A percentile compares a stretch with the other conserved stretches of the same genome.
phyloP scores from a whole-genome alignment of 805 yeast genomes.

The Dipodascopsis uninucleata region DNA sequence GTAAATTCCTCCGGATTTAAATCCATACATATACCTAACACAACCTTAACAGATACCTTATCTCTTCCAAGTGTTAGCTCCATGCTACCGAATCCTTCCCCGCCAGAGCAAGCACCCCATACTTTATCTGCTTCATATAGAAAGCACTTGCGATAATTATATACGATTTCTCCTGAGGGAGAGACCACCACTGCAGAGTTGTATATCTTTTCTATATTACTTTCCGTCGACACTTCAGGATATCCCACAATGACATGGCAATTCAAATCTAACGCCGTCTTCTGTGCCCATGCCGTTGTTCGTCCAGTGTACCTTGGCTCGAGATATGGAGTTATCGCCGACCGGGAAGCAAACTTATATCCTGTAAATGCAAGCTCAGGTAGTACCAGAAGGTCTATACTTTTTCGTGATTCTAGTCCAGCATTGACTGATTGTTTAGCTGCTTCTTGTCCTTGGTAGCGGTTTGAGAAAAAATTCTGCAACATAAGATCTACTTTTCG shows the following conservation, averaged over 20 bases:
- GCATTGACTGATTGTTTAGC: background rate
- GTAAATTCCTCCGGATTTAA: conserved; percentile 78
- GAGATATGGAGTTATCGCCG: conserved; percentile 54
- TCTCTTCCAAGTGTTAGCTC: conserved; percentile 33
- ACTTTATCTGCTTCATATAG: conserved; percentile 72
- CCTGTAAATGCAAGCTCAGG: conserved; percentile 79
- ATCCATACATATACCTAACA: conserved; percentile 93
- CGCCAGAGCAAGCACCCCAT: conserved; percentile 77
- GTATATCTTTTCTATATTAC: conserved; percentile 41
- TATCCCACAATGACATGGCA: conserved; percentile 58
- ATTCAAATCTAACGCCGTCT: conserved; percentile 30
- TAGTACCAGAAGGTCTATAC: conserved; percentile 59
- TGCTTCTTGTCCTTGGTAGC: background rate
- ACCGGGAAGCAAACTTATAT: conserved; percentile 55
- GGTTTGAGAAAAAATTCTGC: background rate
- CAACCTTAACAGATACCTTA: conserved; percentile 38
- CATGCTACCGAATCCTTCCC: conserved; percentile 54
- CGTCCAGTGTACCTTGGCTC: conserved; percentile 49
- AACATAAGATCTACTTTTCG: conserved; percentile 15
- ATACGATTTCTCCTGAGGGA: conserved; percentile 54
- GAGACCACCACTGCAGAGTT: conserved; percentile 69
- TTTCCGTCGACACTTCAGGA: conserved; percentile 53
- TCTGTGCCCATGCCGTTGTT: conserved; percentile 54
- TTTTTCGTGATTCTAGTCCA: background rate
- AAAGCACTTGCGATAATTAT: conserved; percentile 72